A percentile compares a stretch with the other conserved stretches of the same genome.
phyloP scores from a whole-genome alignment of 768 basidiomycete genomes.

The Pholiota conissans region DNA sequence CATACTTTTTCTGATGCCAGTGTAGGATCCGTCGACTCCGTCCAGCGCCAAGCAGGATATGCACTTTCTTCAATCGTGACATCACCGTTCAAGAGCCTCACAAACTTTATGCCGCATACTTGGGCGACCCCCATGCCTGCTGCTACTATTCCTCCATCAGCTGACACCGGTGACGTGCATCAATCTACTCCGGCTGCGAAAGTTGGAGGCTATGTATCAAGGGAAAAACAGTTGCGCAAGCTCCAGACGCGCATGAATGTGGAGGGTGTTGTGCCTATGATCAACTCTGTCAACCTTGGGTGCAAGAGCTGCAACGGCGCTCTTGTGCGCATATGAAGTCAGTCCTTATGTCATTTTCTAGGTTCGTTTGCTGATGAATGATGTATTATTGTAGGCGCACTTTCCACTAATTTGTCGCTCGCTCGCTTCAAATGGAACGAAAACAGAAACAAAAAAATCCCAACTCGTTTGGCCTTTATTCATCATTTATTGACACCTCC shows the following conservation, averaged over 20 bases:
- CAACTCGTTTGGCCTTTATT: constrained; percentile 20
- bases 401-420: too few relatives aligned
- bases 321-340: constrained; percentile 43
- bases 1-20: constrained; percentile 14
- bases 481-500: constrained; percentile 17
- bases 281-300: constrained; percentile 25
- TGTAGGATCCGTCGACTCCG: neutral
- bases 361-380: neutral
- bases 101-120: constrained; percentile 15
- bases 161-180: neutral
- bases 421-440: too few relatives aligned
- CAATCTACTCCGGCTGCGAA: neutral
- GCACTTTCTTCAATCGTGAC: neutral
- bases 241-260: constrained; percentile 54
- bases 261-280: constrained; percentile 31
- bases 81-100: constrained; percentile 11
- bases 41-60: neutral
- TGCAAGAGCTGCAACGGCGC: constrained; percentile 41
- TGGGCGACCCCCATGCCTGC: constrained; percentile 1
- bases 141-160: neutral
- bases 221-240: constrained; percentile 66
- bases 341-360: constrained; percentile 4
- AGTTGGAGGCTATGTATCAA: constrained; percentile 49
- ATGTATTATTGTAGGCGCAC: neutral
- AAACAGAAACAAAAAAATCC: constrained; percentile 7